A percentile compares a stretch with the other conserved stretches of the same genome.
Conservation (phyloP, 2,329 filamentous ascomycete species). For the Fusarium temperatum region DNA sequence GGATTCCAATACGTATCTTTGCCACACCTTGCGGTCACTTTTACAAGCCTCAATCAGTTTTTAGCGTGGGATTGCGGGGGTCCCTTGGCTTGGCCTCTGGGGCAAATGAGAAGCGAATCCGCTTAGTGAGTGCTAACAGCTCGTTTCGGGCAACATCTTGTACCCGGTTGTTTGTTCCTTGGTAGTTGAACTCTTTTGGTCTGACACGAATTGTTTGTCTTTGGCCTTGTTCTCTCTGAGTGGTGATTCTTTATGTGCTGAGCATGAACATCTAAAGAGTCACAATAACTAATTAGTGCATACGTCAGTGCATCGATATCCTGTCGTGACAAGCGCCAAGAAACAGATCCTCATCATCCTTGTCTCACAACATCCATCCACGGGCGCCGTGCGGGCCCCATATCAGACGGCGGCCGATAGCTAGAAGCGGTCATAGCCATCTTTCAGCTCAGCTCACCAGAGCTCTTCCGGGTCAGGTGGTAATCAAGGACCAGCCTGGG, state of each 20-base stretch:
- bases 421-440: background rate
- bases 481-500: conserved; percentile 1
- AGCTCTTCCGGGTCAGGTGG: conserved; percentile 20
- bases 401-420: conserved; percentile 17
- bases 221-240: background rate
- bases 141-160: background rate
- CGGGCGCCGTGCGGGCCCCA: conserved; percentile 11
- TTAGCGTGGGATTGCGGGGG: conserved; percentile 16
- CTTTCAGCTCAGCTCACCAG: conserved; percentile 5
- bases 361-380: conserved; percentile 7
- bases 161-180: background rate
- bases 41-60: conserved; percentile 15
- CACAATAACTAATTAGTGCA: background rate
- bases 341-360: conserved; percentile 25
- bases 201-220: background rate
- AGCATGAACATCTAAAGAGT: background rate
- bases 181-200: background rate
- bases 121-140: background rate
- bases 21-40: conserved; percentile 26
- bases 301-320: background rate
- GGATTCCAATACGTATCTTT: conserved; percentile 5
- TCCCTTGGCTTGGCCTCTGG: background rate
- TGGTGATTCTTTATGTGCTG: background rate
- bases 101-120: conserved; percentile 1
- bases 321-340: conserved; percentile 19